These are phyloP conservation scores for Cyphellophora attinorum DNA, from an alignment of 2,329 filamentous ascomycete genomes.

Conservation along the genomic window DNA sequence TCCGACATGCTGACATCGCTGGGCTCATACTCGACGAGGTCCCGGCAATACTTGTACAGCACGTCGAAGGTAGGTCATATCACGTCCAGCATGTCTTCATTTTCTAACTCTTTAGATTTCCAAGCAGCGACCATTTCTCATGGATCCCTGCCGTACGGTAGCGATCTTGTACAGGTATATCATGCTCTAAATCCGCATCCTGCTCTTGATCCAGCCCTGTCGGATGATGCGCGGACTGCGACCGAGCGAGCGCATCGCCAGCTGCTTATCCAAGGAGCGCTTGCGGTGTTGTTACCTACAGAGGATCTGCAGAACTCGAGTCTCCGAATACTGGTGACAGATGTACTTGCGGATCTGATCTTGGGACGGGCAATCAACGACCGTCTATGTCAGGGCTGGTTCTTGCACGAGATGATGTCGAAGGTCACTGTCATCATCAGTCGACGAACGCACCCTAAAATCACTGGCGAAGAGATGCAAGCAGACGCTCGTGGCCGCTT, in stretches of 20 bases:
- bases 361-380: constrained; percentile 72
- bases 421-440: constrained; percentile 52
- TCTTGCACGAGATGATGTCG: constrained; percentile 74
- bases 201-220: constrained; percentile 40
- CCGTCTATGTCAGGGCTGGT: constrained; percentile 76
- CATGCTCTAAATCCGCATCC: constrained; percentile 76
- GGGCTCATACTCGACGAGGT: constrained; percentile 78
- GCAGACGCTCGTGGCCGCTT: constrained; percentile 31
- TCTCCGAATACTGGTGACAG: constrained; percentile 70
- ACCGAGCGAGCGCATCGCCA: constrained; percentile 82
- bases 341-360: constrained; percentile 84
- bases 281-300: constrained; percentile 78
- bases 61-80: constrained; percentile 59
- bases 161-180: constrained; percentile 61
- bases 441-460: constrained; percentile 20
- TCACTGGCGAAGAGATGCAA: constrained; percentile 17
- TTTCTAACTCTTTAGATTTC: constrained; percentile 59
- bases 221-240: constrained; percentile 45
- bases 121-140: constrained; percentile 55
- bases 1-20: constrained; percentile 75
- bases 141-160: constrained; percentile 49
- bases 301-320: constrained; percentile 87
- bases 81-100: neutral
- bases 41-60: constrained; percentile 67
- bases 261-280: constrained; percentile 69